Percentiles rank a stretch among this genome's conserved stretches.
These are phyloP conservation scores for Geum urbanum DNA, from an alignment of 306 rosid genomes.

Conservation along the genomic window DNA sequence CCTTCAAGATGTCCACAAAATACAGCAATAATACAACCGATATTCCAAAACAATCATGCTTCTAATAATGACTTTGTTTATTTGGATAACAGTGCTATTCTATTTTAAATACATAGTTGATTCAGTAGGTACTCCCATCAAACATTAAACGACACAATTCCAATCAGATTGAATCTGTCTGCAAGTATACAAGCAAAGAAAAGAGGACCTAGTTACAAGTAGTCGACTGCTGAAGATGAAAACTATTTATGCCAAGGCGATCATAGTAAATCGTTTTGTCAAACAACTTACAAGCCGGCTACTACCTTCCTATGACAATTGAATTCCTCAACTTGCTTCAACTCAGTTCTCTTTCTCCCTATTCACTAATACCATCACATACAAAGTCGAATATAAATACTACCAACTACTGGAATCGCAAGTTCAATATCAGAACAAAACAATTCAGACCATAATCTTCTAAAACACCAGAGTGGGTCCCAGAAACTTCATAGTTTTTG, in stretches of 20 bases:
- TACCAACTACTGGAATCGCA: constrained; percentile 7
- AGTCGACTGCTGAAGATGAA: neutral
- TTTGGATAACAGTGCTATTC: neutral
- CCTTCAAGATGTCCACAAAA: neutral
- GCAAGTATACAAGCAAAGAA: neutral
- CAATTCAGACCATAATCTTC: neutral
- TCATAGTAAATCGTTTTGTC: neutral
- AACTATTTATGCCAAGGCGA: neutral
- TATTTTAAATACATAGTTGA: neutral
- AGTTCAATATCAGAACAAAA: neutral
- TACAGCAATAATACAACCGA: neutral
- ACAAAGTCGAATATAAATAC: neutral
- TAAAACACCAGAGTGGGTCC: neutral
- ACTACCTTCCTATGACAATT: neutral
- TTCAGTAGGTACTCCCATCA: constrained; percentile 5
- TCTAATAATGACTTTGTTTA: neutral
- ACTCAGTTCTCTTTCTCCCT: neutral
- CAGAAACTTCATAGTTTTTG: neutral
- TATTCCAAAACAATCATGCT: neutral
- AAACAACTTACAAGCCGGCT: neutral
- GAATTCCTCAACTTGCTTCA: neutral
- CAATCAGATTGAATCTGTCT: neutral
- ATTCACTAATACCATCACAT: neutral
- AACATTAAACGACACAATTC: neutral
- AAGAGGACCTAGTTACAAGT: neutral